Evolutionary conservation across 2,329 filamentous ascomycete species (phyloP), one percentile per base, ranked within the genome.

Genomic region (Cyphellophora europaea): DNA sequence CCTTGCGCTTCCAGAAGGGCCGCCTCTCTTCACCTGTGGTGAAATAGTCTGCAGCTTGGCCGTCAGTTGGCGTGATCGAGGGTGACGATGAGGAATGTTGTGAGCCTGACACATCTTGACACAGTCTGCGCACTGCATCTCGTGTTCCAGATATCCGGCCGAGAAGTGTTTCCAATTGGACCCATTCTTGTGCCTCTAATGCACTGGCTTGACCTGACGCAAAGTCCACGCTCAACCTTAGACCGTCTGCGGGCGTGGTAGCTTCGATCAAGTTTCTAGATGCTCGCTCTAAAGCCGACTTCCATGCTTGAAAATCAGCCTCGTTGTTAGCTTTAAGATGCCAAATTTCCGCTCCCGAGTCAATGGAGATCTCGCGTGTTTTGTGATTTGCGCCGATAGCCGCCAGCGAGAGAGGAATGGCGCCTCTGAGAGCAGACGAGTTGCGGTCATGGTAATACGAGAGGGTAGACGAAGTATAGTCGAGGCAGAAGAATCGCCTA

Each of bases 321-420:
- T 77, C 74, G 49, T 84, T 93, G 32, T 73, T 75, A 3, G 91
- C 86, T 50, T 79, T 80, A 18, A 98, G 67, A 62, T 96, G 91
- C 91, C 91, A 98, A 16, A 98, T 78, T 58, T 98, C 91, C 2
- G 91, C 88, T 1, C 91, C 91, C 0, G 91, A 96, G 56, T 98
- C 91, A 38, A 98, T 91, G 27, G 82, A 93, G 35, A 98, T 94
- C 57, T 96, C 89, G 44, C 87, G 75, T 23, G 83, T 77, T 51
- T 83, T 77, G 56, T 91, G 85, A 53, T 94, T 88, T 5, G 86
- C 86, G 3, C 88, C 84, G 40, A 98, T 82, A 4, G 86, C 91
- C 11, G 91, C 91, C 33, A 98, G 65, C 16, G 86, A 91, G 6
- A 98, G 69, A 0, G 91, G 91, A 33, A 98, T 91, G 5, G 91